These are phyloP conservation scores for Populus deltoides DNA, from an alignment of 345 rosid genomes.

Conservation along the genomic window DNA sequence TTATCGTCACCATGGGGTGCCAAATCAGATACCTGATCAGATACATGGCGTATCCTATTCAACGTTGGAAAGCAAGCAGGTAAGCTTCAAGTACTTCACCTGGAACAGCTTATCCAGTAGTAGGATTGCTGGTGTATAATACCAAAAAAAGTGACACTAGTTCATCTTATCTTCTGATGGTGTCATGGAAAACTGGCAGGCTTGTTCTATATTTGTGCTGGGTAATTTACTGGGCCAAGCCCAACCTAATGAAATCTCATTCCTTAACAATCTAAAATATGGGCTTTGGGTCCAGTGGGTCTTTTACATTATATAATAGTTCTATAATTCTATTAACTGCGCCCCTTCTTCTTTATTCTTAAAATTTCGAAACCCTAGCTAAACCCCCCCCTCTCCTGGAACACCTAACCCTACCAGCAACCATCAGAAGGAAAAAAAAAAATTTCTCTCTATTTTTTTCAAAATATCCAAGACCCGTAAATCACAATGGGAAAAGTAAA, in stretches of 20 bases:
- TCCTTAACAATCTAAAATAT: not conserved
- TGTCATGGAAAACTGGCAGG: not conserved
- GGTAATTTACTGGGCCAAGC: not conserved
- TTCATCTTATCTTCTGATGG: too few relatives aligned
- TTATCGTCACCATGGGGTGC: slow-evolving; percentile 73
- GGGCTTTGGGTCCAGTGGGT: not conserved
- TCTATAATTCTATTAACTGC: not conserved
- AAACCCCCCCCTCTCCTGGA: not conserved
- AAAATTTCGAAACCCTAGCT: too few relatives aligned
- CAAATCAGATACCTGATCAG: slow-evolving; percentile 84
- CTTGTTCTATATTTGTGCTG: not conserved
- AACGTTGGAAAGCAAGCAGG: slow-evolving; percentile 66
- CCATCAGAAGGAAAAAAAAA: not conserved
- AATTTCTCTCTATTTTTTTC: not conserved
- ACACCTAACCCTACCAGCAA: not conserved
- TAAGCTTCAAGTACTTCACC: slow-evolving; percentile 15
- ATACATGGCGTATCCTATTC: slow-evolving; percentile 68
- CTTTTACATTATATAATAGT: too few relatives aligned
- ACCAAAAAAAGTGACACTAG: not conserved
- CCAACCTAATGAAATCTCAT: not conserved
- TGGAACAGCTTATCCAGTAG: not conserved
- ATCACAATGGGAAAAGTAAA: slow-evolving; percentile 63
- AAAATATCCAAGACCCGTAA: not conserved
- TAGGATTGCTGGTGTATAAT: too few relatives aligned
- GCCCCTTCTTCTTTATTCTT: too few relatives aligned